Conservation (phyloP, 2,329 filamentous ascomycete species). For the Kalaharituber pfeilii region DNA sequence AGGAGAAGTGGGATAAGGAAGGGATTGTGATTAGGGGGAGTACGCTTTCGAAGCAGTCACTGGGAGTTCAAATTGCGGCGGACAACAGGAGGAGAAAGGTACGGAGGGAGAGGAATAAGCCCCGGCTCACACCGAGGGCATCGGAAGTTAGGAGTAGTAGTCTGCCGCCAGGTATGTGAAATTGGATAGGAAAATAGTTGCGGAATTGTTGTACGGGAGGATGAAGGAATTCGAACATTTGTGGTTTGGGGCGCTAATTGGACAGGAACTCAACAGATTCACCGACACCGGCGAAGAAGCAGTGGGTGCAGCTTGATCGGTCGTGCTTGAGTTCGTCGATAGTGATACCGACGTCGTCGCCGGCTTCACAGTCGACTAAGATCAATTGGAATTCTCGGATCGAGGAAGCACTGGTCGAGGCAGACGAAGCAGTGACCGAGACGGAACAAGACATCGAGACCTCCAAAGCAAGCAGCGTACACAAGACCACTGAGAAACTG, state of each 20-base stretch:
- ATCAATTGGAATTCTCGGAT: not conserved
- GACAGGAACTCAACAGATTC: too few relatives aligned
- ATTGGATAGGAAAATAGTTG: not conserved
- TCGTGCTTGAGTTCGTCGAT: not conserved
- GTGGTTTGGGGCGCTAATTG: not conserved
- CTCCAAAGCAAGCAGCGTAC: conserved; percentile 1
- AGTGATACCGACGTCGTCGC: not conserved
- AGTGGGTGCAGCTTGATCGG: not conserved
- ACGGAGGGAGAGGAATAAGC: conserved; percentile 22
- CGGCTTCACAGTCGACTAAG: not conserved
- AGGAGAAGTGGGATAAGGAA: conserved; percentile 28
- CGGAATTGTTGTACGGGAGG: not conserved
- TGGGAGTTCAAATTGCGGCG: not conserved
- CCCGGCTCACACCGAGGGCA: not conserved
- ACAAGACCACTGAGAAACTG: not conserved
- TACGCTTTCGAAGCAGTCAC: not conserved
- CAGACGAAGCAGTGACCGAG: conserved; percentile 1
- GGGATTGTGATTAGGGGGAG: conserved; percentile 33
- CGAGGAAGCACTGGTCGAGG: not conserved
- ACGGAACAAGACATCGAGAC: conserved; percentile 3
- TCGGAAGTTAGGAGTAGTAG: conserved; percentile 34
- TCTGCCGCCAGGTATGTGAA: conserved; percentile 24
- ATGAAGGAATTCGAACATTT: not conserved
- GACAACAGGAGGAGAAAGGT: conserved; percentile 31
- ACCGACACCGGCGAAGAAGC: not conserved